These are phyloP conservation scores for Rubroboletus pulcherrimus DNA, from an alignment of 768 basidiomycete genomes.

Conservation along the genomic window DNA sequence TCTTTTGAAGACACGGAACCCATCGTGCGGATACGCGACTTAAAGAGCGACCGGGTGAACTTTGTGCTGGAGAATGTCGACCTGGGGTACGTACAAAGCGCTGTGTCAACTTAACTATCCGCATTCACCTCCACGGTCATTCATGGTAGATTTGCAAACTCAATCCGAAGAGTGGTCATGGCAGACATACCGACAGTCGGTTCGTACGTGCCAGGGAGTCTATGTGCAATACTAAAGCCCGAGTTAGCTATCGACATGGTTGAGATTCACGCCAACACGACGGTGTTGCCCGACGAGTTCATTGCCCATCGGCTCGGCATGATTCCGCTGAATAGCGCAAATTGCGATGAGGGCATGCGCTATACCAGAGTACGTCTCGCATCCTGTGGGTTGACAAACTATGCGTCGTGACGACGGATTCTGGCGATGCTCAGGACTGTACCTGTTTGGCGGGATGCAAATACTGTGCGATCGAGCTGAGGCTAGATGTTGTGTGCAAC, in stretches of 20 bases:
- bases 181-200: slow-evolving; percentile 96
- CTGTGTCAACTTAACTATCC: not conserved
- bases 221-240: slow-evolving; percentile 2
- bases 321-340: slow-evolving; percentile 83
- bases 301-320: slow-evolving; percentile 94
- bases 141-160: slow-evolving; percentile 79
- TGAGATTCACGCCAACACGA: slow-evolving; percentile 85
- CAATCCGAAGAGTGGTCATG: slow-evolving; percentile 88
- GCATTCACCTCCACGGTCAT: slow-evolving; percentile 10
- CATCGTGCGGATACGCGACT: slow-evolving; percentile 75
- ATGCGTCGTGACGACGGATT: slow-evolving; percentile 1
- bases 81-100: slow-evolving; percentile 64
- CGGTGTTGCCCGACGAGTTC: slow-evolving; percentile 95
- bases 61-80: slow-evolving; percentile 97
- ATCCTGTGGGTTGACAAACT: not conserved
- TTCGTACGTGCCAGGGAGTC: slow-evolving; percentile 37
- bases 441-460: slow-evolving; percentile 80
- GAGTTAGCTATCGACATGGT: slow-evolving; percentile 91
- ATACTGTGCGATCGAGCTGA: slow-evolving; percentile 81
- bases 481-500: slow-evolving; percentile 71
- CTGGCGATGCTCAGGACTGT: slow-evolving; percentile 68
- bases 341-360: slow-evolving; percentile 85
- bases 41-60: slow-evolving; percentile 81
- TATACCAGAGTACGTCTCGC: slow-evolving; percentile 59
- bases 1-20: slow-evolving; percentile 48